A percentile compares a stretch with the other conserved stretches of the same genome.
Conservation (phyloP, 805 yeast genomes). For the Saccharomyces mikatae region DNA sequence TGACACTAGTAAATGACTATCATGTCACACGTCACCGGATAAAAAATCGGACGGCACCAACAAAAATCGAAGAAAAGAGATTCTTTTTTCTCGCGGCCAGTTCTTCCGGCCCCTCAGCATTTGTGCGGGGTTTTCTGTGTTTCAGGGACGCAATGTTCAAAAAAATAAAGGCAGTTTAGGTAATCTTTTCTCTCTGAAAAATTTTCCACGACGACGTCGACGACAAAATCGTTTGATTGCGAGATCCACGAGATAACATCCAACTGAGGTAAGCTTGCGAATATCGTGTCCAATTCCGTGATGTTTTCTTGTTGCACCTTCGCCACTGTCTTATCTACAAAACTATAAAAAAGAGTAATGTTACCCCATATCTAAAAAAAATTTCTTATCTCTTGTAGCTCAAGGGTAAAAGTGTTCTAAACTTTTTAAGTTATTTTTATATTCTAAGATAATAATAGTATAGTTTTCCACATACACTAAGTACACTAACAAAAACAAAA, state of each 20-base stretch:
- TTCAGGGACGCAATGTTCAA: not conserved
- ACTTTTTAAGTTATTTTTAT: not conserved
- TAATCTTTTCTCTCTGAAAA: not conserved
- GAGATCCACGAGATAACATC: not conserved
- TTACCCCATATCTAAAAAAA: not conserved
- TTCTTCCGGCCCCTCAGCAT: not conserved
- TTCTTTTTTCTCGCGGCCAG: not conserved
- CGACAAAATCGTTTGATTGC: not conserved
- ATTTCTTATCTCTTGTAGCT: not conserved
- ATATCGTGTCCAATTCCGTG: not conserved
- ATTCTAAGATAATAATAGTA: not conserved
- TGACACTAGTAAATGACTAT: not conserved
- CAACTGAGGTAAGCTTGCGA: not conserved
- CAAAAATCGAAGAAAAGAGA: not conserved
- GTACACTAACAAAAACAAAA: slow-evolving; percentile 20
- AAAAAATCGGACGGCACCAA: not conserved
- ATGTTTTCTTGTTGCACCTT: not conserved
- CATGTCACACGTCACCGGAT: not conserved
- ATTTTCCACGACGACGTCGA: not conserved
- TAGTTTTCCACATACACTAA: not conserved
- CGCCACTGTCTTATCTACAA: not conserved
- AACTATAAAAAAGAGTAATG: not conserved
- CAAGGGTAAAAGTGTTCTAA: not conserved
- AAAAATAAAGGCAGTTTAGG: not conserved
- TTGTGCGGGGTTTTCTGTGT: not conserved